phyloP scores from a whole-genome alignment of 2,329 filamentous ascomycete genomes.

The Venturia nashicola region DNA sequence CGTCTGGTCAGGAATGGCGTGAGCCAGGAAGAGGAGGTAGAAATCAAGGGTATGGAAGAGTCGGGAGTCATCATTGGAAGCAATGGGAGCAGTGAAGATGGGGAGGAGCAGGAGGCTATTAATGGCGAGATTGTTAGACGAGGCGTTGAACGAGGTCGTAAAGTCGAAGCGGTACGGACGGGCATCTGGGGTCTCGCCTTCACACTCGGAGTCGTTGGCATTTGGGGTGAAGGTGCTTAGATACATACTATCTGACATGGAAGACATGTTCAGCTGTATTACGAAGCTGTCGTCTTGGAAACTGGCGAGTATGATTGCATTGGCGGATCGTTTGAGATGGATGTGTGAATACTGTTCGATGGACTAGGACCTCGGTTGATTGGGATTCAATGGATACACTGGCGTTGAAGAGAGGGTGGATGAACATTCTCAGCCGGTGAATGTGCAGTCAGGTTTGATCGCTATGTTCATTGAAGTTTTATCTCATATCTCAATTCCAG shows the following conservation, averaged over 20 bases:
- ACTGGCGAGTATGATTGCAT: not conserved
- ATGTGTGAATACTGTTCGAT: not conserved
- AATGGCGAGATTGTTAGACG: conserved; percentile 39
- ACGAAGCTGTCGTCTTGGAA: not conserved
- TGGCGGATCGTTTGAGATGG: not conserved
- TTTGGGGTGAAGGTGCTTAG: conserved; percentile 32
- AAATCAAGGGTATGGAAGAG: conserved; percentile 11
- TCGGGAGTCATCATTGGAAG: conserved; percentile 12
- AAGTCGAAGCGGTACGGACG: conserved; percentile 29
- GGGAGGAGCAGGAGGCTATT: conserved; percentile 25
- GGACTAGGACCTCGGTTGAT: not conserved
- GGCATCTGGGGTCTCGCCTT: conserved; percentile 31
- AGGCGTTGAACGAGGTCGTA: conserved; percentile 29
- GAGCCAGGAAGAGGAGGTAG: conserved; percentile 7
- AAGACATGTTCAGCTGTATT: not conserved
- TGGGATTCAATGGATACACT: not conserved
- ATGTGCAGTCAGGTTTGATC: not conserved
- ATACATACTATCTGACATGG: not conserved
- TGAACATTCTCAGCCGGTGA: not conserved
- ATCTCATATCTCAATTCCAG: not conserved
- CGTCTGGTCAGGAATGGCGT: conserved; percentile 13
- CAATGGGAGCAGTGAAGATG: conserved; percentile 15
- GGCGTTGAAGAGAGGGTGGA: not conserved
- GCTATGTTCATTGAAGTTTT: not conserved
- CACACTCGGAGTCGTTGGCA: conserved; percentile 33